Conservation (phyloP, 257 asterid species). For the Haberlea rhodopensis region DNA sequence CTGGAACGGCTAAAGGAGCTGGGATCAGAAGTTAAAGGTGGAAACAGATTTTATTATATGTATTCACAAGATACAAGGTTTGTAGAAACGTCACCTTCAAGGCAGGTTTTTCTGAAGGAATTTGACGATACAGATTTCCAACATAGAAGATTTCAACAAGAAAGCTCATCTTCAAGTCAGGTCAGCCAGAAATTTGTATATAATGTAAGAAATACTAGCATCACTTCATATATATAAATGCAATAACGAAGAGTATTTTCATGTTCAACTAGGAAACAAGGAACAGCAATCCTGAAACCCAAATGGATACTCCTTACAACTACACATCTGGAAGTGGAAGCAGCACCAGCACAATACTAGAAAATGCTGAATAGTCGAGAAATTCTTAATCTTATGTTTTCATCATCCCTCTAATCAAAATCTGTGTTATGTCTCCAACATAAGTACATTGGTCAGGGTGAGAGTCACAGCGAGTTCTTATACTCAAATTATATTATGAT, state of each 20-base stretch:
- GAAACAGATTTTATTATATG: slow-evolving; percentile 25
- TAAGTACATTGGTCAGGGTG: neutral
- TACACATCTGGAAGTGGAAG: neutral
- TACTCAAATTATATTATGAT: too few relatives aligned
- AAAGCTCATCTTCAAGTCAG: slow-evolving; percentile 21
- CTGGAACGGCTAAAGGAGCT: slow-evolving; percentile 49
- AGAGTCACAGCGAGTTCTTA: too few relatives aligned
- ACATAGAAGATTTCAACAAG: neutral
- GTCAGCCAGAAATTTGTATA: slow-evolving; percentile 15
- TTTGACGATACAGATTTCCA: slow-evolving; percentile 11
- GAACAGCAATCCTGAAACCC: slow-evolving; percentile 13
- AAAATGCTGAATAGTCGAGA: neutral
- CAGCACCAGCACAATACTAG: neutral
- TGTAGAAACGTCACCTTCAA: slow-evolving; percentile 35
- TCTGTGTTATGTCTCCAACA: too few relatives aligned
- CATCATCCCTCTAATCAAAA: neutral
- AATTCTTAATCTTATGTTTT: neutral
- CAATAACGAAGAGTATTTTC: neutral
- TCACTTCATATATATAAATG: slow-evolving; percentile 7
- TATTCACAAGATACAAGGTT: slow-evolving; percentile 27
- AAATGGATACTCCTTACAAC: neutral
- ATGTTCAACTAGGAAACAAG: slow-evolving; percentile 26
- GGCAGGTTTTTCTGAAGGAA: slow-evolving; percentile 28
- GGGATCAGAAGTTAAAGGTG: slow-evolving; percentile 26
- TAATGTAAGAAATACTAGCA: neutral